These are phyloP conservation scores for Lenwebbia sp. DNA, from an alignment of 345 rosid species.

Conservation along the genomic window DNA sequence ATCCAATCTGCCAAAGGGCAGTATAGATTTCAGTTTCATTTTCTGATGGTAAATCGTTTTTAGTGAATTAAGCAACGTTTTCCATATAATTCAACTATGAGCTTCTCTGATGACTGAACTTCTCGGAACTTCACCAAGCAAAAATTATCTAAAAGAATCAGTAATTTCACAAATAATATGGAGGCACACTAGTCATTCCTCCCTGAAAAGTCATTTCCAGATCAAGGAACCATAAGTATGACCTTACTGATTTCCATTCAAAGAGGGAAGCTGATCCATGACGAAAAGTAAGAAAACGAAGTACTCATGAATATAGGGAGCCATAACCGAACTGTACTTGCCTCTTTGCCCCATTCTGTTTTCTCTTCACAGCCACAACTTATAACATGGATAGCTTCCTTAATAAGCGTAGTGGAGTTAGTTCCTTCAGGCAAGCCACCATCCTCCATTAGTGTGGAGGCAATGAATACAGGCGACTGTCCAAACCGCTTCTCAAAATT, in stretches of 20 bases:
- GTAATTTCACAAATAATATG: not conserved
- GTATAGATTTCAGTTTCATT: not conserved
- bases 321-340: slow-evolving; percentile 2
- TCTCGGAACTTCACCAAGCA: not conserved
- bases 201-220: not conserved
- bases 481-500: slow-evolving; percentile 93
- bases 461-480: slow-evolving; percentile 81
- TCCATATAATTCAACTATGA: not conserved
- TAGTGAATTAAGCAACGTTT: not conserved
- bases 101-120: not conserved
- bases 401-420: slow-evolving; percentile 53
- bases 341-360: slow-evolving; percentile 99
- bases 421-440: slow-evolving; percentile 98
- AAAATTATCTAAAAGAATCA: not conserved
- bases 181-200: not conserved
- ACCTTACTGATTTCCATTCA: not conserved
- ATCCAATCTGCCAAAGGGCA: slow-evolving; percentile 53
- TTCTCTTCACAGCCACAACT: slow-evolving; percentile 92
- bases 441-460: slow-evolving; percentile 89
- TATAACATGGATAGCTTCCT: slow-evolving; percentile 96
- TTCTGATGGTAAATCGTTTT: not conserved
- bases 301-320: not conserved
- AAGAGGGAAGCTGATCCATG: not conserved
- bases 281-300: not conserved
- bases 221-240: not conserved